These are phyloP conservation scores for Nitzschia sp. DNA, from an alignment of 108 stramenopile species.

Conservation along the genomic window DNA sequence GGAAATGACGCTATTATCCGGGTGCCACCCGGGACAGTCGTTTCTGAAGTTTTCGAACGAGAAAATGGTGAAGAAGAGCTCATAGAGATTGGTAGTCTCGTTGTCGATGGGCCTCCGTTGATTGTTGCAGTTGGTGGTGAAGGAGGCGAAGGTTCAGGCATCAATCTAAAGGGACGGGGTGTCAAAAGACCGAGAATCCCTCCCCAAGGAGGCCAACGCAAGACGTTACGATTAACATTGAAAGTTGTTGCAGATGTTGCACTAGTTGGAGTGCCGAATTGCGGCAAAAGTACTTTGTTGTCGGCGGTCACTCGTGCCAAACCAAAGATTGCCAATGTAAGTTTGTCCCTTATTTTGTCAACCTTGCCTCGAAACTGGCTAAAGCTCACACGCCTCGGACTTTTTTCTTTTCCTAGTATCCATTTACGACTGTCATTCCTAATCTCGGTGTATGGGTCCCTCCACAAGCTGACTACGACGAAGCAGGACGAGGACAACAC, in stretches of 20 bases:
- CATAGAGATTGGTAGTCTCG: constrained; percentile 48
- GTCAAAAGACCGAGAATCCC: constrained; percentile 65
- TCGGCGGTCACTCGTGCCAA: constrained; percentile 89
- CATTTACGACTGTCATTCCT: constrained; percentile 95
- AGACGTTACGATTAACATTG: constrained; percentile 83
- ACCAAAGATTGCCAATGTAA: constrained; percentile 93
- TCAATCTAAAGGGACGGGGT: constrained; percentile 67
- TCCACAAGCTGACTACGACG: constrained; percentile 20
- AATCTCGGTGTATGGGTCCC: constrained; percentile 95
- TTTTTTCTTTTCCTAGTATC: constrained; percentile 12
- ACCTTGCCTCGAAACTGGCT: background rate
- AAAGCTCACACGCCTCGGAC: background rate
- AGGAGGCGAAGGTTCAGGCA: constrained; percentile 79
- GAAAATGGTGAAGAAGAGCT: constrained; percentile 34
- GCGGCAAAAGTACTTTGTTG: constrained; percentile 94
- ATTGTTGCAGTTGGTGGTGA: constrained; percentile 71
- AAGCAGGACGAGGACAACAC: constrained; percentile 17
- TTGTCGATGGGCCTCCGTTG: constrained; percentile 44
- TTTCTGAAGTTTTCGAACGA: constrained; percentile 69
- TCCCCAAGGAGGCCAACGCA: constrained; percentile 75
- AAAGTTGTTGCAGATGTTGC: constrained; percentile 98
- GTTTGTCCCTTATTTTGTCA: background rate
- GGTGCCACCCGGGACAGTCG: constrained; percentile 94
- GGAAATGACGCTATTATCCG: constrained; percentile 78
- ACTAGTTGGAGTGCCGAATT: constrained; percentile 94